Percentiles rank a stretch among this genome's conserved stretches.
Conservation (phyloP, 2,329 filamentous ascomycete species). For the Lithohypha guttulata region DNA sequence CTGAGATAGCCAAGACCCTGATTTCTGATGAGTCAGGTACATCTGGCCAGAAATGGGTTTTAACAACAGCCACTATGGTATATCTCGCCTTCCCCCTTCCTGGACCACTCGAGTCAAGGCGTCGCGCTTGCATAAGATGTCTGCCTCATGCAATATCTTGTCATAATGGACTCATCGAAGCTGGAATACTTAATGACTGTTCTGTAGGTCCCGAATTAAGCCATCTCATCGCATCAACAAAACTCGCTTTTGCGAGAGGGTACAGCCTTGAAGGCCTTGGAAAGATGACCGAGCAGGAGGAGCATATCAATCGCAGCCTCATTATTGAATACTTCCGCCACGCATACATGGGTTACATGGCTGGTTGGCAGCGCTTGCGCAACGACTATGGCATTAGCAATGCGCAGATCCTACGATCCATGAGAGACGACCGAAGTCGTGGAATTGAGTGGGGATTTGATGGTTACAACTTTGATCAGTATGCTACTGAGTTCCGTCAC, state of each 20-base stretch:
- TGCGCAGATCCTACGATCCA: not conserved
- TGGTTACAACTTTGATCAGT: not conserved
- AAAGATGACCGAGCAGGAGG: not conserved
- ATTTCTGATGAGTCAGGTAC: not conserved
- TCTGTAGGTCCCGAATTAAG: slow-evolving; percentile 9
- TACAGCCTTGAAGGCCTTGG: not conserved
- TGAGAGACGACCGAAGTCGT: not conserved
- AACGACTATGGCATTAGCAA: not conserved
- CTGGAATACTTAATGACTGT: slow-evolving; percentile 8
- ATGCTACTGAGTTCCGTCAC: not conserved
- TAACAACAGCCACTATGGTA: slow-evolving; percentile 2
- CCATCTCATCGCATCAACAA: slow-evolving; percentile 5
- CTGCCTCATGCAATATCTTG: slow-evolving; percentile 2
- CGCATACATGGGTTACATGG: slow-evolving; percentile 2
- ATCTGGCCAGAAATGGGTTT: not conserved
- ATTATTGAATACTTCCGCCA: not conserved
- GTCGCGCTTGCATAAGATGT: not conserved
- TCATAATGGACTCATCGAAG: not conserved
- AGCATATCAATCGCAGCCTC: not conserved
- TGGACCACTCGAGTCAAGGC: not conserved
- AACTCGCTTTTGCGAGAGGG: not conserved
- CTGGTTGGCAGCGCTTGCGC: not conserved
- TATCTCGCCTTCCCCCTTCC: slow-evolving; percentile 7
- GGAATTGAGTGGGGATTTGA: too few species aligned
- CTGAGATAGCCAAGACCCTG: slow-evolving; percentile 4